Base-by-base conservation (phyloP, 108 stramenopile species). In the Cyclotella cryptica region DNA sequence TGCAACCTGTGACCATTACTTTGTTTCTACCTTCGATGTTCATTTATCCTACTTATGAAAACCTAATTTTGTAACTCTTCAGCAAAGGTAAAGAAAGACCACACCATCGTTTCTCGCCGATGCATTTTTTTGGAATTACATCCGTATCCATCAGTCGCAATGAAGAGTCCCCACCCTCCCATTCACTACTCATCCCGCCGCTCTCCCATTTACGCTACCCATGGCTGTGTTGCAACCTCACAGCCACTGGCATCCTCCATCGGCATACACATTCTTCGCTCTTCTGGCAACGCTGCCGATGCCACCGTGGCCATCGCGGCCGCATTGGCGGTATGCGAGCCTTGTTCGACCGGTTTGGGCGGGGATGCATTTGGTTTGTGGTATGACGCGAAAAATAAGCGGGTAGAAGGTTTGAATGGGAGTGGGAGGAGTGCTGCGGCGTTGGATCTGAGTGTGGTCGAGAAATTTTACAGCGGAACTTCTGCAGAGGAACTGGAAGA, bases 331-430 rank as follows among this genome's bases (percentile, higher is more conserved):
- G 94, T 95, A 1, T 78, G 85, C 15, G 89, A 90, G 75, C 92
- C 92, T 0, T 93, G 92, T 68, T 81, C 79, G 0, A 90, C 89
- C 5, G 92, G 47, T 10, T 54, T 85, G 7, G 84, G 84, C 0
- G 94, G 94, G 9, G 94, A 95, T 70, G 92, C 92, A 91, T 92
- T 95, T 77, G 90, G 88, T 35, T 86, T 99, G 18, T 97, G 92
- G 81, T 99, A 90, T 74, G 92, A 97, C 61, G 89, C 92, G 12
- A 43, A 65, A 1, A 84, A 72, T 0, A 78, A 78, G 29, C 67
- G 71, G 26, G 98, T 98, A 10, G 71, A 85, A 28, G 88, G 87
- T 19, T 65, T 98, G 49, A 98, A 98, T 72, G 98, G 97, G 4
- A 92, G 87, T 63, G 98, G 98, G 14, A 72, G 65, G 42, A 84